Conservation (phyloP, 108 stramenopile genomes). For the Aurantiochytrium sp. region DNA sequence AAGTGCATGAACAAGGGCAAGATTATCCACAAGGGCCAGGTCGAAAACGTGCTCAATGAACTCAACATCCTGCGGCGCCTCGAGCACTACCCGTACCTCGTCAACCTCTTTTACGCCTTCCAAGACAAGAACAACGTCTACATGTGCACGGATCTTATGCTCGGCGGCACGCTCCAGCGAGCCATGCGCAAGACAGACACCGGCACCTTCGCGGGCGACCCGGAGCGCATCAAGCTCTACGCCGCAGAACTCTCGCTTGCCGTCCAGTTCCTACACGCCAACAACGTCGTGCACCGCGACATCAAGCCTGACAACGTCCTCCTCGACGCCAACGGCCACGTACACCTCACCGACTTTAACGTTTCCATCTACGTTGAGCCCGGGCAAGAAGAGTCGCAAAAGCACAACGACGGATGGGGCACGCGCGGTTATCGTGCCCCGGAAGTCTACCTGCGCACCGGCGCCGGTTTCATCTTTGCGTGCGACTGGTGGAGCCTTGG, state of each 20-base stretch:
- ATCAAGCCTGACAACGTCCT: conserved; percentile 7
- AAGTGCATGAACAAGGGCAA: conserved; percentile 20
- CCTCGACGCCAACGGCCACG: background rate
- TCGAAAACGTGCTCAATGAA: background rate
- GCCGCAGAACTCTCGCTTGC: conserved; percentile 3
- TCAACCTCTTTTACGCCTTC: conserved; percentile 1
- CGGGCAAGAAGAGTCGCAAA: background rate
- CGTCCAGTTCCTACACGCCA: background rate
- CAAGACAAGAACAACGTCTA: background rate
- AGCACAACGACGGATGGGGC: conserved; percentile 13
- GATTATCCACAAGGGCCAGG: background rate
- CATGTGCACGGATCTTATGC: conserved; percentile 14
- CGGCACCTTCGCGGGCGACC: background rate
- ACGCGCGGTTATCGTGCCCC: background rate
- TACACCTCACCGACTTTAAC: background rate
- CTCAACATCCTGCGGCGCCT: background rate
- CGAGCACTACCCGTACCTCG: conserved; percentile 19
- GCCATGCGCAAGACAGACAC: background rate
- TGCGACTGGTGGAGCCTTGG: conserved; percentile 17
- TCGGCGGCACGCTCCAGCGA: background rate
- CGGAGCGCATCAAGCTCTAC: conserved; percentile 1
- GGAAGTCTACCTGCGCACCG: conserved; percentile 6
- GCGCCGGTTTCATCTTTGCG: background rate
- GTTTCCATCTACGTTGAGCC: conserved; percentile 7
- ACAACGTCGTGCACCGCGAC: conserved; percentile 7